Percentiles rank a stretch among this genome's conserved stretches.
Conservation (phyloP, 768 basidiomycete genomes). For the Omphalotus guepiniiformis region DNA sequence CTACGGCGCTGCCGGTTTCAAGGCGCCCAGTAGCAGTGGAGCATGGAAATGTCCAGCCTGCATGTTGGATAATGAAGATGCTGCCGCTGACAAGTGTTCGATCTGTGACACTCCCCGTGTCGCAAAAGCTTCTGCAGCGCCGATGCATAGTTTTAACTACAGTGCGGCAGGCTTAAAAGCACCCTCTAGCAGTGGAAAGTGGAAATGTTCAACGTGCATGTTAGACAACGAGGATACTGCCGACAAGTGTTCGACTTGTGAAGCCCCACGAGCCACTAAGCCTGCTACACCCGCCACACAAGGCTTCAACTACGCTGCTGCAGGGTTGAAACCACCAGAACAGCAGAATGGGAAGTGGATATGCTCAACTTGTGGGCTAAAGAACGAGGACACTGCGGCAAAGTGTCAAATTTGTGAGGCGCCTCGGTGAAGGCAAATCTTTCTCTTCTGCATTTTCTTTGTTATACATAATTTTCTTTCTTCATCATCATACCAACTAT, state of each 20-base stretch:
- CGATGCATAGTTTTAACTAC: conserved; percentile 51
- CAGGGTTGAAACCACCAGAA: conserved; percentile 25
- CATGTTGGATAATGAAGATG: conserved; percentile 30
- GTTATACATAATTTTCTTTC: conserved; percentile 1
- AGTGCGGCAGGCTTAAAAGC: conserved; percentile 53
- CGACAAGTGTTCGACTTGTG: conserved; percentile 51
- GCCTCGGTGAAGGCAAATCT: not conserved
- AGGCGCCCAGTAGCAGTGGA: conserved; percentile 24
- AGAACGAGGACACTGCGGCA: conserved; percentile 3
- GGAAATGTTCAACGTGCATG: conserved; percentile 57
- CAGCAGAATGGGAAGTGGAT: conserved; percentile 27
- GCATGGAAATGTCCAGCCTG: conserved; percentile 41
- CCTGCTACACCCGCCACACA: conserved; percentile 13
- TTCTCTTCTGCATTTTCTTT: not conserved
- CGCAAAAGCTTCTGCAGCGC: not conserved
- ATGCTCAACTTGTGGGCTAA: conserved; percentile 30
- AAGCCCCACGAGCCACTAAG: conserved; percentile 27
- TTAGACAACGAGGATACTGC: conserved; percentile 40
- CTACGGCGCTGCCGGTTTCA: conserved; percentile 40
- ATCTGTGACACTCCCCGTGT: conserved; percentile 37
- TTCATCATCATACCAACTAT: too few species aligned
- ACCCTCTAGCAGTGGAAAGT: conserved; percentile 27
- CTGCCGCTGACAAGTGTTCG: conserved; percentile 38
- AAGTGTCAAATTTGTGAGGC: conserved; percentile 20
- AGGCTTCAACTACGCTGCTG: conserved; percentile 35